phyloP scores from a whole-genome alignment of 345 rosid genomes.

The Aquilaria malaccensis region DNA sequence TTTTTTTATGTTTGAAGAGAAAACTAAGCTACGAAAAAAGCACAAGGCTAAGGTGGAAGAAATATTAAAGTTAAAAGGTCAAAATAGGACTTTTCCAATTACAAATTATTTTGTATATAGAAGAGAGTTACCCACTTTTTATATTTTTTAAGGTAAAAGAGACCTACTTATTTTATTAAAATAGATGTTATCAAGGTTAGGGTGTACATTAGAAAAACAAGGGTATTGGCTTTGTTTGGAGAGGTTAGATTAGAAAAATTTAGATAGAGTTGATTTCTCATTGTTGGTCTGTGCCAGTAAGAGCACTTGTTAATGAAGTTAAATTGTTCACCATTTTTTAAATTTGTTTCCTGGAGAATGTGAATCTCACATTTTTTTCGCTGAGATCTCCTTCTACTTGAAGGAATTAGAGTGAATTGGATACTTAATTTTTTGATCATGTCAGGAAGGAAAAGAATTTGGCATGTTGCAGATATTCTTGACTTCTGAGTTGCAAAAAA shows the following conservation, averaged over 20 bases:
- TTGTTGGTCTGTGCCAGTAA: slow-evolving; percentile 73
- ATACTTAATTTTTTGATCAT: slow-evolving; percentile 24
- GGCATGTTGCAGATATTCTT: not conserved
- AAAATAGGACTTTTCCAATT: too few species aligned
- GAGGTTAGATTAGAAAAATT: slow-evolving; percentile 44
- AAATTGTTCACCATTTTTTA: not conserved
- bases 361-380: slow-evolving; percentile 10
- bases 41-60: too few species aligned
- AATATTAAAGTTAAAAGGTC: too few species aligned
- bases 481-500: slow-evolving; percentile 17
- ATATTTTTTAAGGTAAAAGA: too few species aligned
- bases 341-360: slow-evolving; percentile 8
- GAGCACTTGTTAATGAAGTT: slow-evolving; percentile 27
- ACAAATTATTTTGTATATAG: too few species aligned
- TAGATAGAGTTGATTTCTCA: slow-evolving; percentile 63
- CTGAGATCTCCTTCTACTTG: slow-evolving; percentile 20
- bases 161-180: too few species aligned
- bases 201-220: too few species aligned
- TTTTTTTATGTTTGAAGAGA: too few species aligned
- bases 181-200: too few species aligned
- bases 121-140: too few species aligned
- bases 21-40: too few species aligned
- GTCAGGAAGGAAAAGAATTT: slow-evolving; percentile 14
- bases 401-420: slow-evolving; percentile 24
- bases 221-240: slow-evolving; percentile 46